Conservation (phyloP, 305 asterid genomes). For the Salvia sclarea region DNA sequence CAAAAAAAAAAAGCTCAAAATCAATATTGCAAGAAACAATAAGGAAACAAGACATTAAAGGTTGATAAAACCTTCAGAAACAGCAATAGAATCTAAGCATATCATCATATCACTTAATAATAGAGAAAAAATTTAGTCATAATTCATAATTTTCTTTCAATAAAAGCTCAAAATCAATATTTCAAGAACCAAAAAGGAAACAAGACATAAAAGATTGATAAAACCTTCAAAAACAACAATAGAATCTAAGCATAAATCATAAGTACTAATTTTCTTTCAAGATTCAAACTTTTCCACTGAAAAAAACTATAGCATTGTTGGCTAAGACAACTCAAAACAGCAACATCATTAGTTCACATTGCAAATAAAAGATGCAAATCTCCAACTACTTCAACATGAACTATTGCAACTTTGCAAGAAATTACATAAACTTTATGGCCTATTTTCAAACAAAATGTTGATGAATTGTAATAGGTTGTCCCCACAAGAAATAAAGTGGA, state of each 20-base stretch:
- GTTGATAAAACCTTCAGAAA: not conserved
- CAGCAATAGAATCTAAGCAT: conserved; percentile 14
- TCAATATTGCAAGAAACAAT: not conserved
- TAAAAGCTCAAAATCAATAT: too few species aligned
- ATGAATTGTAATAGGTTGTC: conserved; percentile 1
- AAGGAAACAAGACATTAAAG: not conserved
- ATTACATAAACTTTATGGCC: not conserved
- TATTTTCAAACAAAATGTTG: not conserved
- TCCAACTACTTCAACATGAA: conserved; percentile 16
- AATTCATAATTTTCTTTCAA: not conserved
- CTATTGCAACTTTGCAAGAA: conserved; percentile 14
- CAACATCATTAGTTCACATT: not conserved
- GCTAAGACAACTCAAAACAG: not conserved
- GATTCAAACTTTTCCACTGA: not conserved
- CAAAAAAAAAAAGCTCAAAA: conserved; percentile 9
- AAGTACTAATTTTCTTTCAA: too few species aligned
- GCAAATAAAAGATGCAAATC: too few species aligned
- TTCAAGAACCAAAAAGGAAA: too few species aligned
- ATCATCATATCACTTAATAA: not conserved
- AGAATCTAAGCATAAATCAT: too few species aligned
- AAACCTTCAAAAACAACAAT: too few species aligned
- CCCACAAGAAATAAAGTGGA: conserved; percentile 21
- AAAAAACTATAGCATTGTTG: too few species aligned
- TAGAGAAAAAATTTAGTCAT: not conserved
- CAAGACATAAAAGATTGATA: too few species aligned